Base-by-base conservation (phyloP, 768 basidiomycete genomes). In the Rhodocollybia butyracea region DNA sequence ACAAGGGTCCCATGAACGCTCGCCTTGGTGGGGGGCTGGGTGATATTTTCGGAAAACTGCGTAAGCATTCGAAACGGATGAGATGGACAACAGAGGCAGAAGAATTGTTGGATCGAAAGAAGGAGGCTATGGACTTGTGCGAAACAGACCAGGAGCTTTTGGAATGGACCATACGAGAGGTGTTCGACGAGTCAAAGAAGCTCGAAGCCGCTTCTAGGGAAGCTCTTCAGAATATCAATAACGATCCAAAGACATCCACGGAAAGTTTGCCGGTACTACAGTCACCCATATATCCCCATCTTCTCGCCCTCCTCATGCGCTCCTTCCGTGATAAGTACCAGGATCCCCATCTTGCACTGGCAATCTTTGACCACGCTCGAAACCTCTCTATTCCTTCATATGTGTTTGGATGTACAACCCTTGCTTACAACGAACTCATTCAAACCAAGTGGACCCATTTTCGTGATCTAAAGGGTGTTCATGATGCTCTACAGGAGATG, bases 341-440 rank as follows among this genome's bases (percentile, higher is more conserved):
- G 17, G 86, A 94, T 57, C 93, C 94, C 1, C 79, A 92, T 63
- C 78, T 93, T 26, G 86, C 94, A 1, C 79, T 98, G 17, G 78
- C 86, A 19, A 78, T 96, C 24, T 98, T 97, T 73, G 76, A 86
- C 47, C 80, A 94, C 66, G 89, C 92, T 0, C 82, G 85, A 38
- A 79, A 79, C 38, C 79, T 85, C 3, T 91, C 89, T 1, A 81
- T 88, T 46, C 77, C 85, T 3, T 92, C 89, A 4, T 98, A 91
- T 68, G 87, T 95, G 29, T 86, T 87, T 62, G 95, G 94, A 2
- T 98, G 95, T 69, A 88, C 91, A 10, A 89, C 94, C 0, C 78
- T 78, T 10, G 89, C 87, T 0, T 97, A 96, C 70, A 93, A 94
- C 68, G 92, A 96, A 66, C 77, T 94, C 19, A 81, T 98, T 26